phyloP scores from a whole-genome alignment of 2,329 filamentous ascomycete species.

The Pseudogymnoascus sp. region DNA sequence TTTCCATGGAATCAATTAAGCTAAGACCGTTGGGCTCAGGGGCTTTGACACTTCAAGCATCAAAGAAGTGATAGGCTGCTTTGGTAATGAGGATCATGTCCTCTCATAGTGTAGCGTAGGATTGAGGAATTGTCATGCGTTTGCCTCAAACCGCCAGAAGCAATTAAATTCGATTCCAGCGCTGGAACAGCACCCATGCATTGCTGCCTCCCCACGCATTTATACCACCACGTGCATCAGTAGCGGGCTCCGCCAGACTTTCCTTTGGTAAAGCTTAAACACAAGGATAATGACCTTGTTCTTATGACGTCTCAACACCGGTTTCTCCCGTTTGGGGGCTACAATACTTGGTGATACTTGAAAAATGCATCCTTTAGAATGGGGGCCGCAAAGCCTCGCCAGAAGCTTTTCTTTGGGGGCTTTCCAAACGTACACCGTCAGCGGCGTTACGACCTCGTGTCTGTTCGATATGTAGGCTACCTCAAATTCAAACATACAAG shows the following conservation, averaged over 20 bases:
- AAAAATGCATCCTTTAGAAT: neutral
- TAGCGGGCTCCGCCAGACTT: neutral
- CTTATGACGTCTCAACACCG: neutral
- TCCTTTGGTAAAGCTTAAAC: neutral
- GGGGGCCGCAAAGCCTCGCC: neutral
- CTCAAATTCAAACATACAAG: neutral
- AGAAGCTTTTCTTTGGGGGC: neutral
- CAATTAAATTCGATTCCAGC: neutral
- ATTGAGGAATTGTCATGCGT: neutral
- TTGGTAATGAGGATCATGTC: neutral
- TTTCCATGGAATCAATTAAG: neutral
- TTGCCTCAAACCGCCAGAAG: neutral
- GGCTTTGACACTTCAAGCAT: neutral
- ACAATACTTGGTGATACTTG: neutral
- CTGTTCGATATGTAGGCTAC: neutral
- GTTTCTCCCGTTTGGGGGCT: neutral
- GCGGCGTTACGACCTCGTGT: neutral
- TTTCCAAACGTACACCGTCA: neutral
- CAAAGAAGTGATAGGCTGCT: neutral
- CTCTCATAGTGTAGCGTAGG: neutral
- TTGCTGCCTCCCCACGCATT: neutral
- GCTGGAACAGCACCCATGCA: neutral
- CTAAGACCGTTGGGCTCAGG: neutral
- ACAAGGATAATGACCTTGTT: constrained; percentile 1
- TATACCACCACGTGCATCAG: neutral